Base-by-base conservation (phyloP, 2,329 filamentous ascomycete species). In the Stachybotrys echinatus region DNA sequence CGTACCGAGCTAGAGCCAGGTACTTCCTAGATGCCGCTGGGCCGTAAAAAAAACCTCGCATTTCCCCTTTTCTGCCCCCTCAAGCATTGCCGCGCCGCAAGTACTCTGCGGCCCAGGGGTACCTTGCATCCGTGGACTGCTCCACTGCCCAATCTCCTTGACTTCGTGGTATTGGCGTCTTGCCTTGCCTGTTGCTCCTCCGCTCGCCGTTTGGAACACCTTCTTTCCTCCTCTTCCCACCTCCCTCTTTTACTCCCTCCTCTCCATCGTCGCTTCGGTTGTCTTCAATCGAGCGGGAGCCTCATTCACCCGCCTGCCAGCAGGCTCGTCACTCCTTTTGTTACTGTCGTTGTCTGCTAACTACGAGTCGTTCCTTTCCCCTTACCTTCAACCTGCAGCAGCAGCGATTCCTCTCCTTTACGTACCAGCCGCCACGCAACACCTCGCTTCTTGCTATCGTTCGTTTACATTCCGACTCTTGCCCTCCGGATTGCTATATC, bases 321-420 rank as follows among this genome's bases (percentile, higher is more conserved):
- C 76, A 68, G 79, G 78, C 76, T 69, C 71, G 74, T 70, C 80
- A 74, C 47, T 62, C 60, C 44, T 46, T 61, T 58, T 64, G 48
- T 55, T 53, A 55, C 53, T 55, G 52, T 54, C 50, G 54, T 49
- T 52, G 45, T 34, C 27, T 34, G 27, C 27, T 14, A 34, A 14
- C 27, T 34, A 31, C 22, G n/a, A 45, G 42, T 45, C 42, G 27
- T 45, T 45, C 42, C 6, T 45, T 45, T 45, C 23, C 27, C 42
- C 6, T 45, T 45, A 23, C 23, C 22, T 23, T 23, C 42, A 17
- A 23, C 7, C 42, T 45, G 42, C 22, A 34, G 27, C 27, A 34
- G 27, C 27, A 34, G 27, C 27, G 46, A 50, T 48, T 50, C 55
- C 53, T 53, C 55, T 57, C 54, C 52, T 58, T 23, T 34, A 17